Conservation (phyloP, 768 basidiomycete genomes). For the Pisolithus microcarpus region DNA sequence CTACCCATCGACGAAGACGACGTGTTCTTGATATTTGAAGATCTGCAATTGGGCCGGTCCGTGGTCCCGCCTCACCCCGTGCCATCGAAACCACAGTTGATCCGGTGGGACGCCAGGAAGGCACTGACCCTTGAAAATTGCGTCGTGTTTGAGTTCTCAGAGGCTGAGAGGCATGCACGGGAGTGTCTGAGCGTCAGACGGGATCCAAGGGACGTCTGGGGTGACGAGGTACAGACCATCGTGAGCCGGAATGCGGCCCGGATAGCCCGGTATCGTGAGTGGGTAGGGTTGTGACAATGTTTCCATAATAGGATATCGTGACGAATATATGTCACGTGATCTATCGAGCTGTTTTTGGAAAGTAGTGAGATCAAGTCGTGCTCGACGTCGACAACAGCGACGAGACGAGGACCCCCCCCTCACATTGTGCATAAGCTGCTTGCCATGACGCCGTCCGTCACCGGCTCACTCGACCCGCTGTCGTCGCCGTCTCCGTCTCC, state of each 20-base stretch:
- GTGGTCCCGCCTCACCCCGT: slow-evolving; percentile 72
- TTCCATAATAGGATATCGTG: background rate
- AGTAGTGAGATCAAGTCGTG: background rate
- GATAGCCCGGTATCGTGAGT: slow-evolving; percentile 46
- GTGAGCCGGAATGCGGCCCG: slow-evolving; percentile 57
- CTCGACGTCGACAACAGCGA: background rate
- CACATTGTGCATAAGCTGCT: background rate
- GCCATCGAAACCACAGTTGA: slow-evolving; percentile 62
- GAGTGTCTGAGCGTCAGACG: slow-evolving; percentile 32
- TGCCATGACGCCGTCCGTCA: slow-evolving; percentile 31
- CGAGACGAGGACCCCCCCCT: background rate
- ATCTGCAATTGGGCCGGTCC: slow-evolving; percentile 73
- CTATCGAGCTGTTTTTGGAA: background rate
- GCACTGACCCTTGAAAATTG: slow-evolving; percentile 74
- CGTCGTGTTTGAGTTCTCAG: slow-evolving; percentile 72
- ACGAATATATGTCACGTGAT: background rate
- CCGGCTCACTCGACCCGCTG: slow-evolving; percentile 55
- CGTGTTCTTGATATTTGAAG: slow-evolving; percentile 78
- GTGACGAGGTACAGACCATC: slow-evolving; percentile 47
- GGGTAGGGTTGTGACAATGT: slow-evolving; percentile 33
- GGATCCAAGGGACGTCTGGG: slow-evolving; percentile 61
- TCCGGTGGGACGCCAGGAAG: slow-evolving; percentile 69
- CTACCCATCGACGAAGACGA: slow-evolving; percentile 81
- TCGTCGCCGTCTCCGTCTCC: slow-evolving; percentile 66
- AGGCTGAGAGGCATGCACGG: slow-evolving; percentile 60